Percentiles rank a stretch among this genome's conserved stretches.
These are phyloP conservation scores for Striga hermonthica DNA, from an alignment of 305 asterid genomes.

Conservation along the genomic window DNA sequence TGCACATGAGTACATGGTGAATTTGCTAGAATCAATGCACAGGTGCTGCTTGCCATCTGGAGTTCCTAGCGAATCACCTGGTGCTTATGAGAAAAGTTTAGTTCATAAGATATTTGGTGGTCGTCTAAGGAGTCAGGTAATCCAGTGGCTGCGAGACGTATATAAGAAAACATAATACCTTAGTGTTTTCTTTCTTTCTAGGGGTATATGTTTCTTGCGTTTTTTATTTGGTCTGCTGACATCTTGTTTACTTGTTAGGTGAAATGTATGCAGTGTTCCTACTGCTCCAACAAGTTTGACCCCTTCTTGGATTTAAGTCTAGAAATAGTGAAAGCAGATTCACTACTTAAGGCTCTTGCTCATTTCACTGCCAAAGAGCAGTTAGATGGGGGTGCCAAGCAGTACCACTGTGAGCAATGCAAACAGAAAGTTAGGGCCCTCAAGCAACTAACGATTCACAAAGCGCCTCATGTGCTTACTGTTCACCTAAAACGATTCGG, in stretches of 20 bases:
- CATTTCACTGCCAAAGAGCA: slow-evolving; percentile 86
- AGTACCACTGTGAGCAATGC: slow-evolving; percentile 93
- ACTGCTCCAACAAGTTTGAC: slow-evolving; percentile 83
- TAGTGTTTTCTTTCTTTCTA: no score
- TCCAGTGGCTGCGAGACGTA: slow-evolving; percentile 21
- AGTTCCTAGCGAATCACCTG: slow-evolving; percentile 88
- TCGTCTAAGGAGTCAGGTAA: slow-evolving; percentile 89
- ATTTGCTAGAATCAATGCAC: slow-evolving; percentile 95
- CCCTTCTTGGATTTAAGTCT: slow-evolving; percentile 93
- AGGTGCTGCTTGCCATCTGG: slow-evolving; percentile 97
- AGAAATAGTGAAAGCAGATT: slow-evolving; percentile 75
- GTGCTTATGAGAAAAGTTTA: slow-evolving; percentile 93
- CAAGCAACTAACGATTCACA: slow-evolving; percentile 78
- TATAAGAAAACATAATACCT: not conserved
- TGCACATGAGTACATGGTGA: slow-evolving; percentile 98
- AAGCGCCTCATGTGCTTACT: slow-evolving; percentile 93
- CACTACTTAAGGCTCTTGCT: slow-evolving; percentile 60
- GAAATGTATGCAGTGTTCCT: slow-evolving; percentile 91
- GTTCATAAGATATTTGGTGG: slow-evolving; percentile 99
- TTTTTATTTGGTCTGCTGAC: not conserved
- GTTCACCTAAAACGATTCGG: slow-evolving; percentile 92
- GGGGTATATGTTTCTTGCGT: not conserved
- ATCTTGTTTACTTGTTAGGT: slow-evolving; percentile 47
- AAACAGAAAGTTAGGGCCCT: slow-evolving; percentile 89
- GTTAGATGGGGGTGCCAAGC: slow-evolving; percentile 89